Evolutionary conservation across 177 flowering plant genomes (phyloP).

Genomic region (Tripterygium wilfordii): DNA sequence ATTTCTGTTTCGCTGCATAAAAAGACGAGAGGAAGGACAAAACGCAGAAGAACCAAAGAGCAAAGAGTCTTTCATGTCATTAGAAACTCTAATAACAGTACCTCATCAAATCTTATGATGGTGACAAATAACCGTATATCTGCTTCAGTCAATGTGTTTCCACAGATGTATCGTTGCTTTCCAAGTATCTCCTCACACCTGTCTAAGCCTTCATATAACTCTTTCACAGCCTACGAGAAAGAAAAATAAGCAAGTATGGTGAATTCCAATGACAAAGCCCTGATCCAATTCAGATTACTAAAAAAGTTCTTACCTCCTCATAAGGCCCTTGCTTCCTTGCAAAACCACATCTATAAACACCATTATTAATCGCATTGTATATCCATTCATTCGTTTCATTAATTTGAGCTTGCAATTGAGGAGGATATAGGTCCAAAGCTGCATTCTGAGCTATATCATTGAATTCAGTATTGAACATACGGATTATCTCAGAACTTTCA

Average conservation of each 20-base stretch:
- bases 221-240: conserved; percentile 54
- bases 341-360: conserved; percentile 93
- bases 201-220: conserved; percentile 71
- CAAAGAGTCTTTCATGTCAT: not conserved
- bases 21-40: not conserved
- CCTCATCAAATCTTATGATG: conserved; percentile 95
- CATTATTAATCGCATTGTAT: conserved; percentile 77
- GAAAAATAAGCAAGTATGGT: too few species aligned
- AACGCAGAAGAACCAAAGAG: not conserved
- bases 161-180: conserved; percentile 78
- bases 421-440: conserved; percentile 75
- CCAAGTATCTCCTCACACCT: conserved; percentile 82
- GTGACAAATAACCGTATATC: conserved; percentile 92
- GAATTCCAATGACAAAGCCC: not conserved
- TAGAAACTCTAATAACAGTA: conserved; percentile 10
- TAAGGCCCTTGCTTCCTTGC: conserved; percentile 85
- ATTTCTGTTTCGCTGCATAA: not conserved
- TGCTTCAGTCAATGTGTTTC: conserved; percentile 72
- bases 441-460: conserved; percentile 77
- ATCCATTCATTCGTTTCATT: conserved; percentile 79
- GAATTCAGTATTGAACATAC: conserved; percentile 86
- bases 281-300: not conserved
- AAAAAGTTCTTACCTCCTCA: conserved; percentile 52
- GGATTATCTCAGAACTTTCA: conserved; percentile 87
- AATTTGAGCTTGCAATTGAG: conserved; percentile 54